A percentile compares a stretch with the other conserved stretches of the same genome.
phyloP scores from a whole-genome alignment of 108 stramenopile species.

The Epipyxis sp. region DNA sequence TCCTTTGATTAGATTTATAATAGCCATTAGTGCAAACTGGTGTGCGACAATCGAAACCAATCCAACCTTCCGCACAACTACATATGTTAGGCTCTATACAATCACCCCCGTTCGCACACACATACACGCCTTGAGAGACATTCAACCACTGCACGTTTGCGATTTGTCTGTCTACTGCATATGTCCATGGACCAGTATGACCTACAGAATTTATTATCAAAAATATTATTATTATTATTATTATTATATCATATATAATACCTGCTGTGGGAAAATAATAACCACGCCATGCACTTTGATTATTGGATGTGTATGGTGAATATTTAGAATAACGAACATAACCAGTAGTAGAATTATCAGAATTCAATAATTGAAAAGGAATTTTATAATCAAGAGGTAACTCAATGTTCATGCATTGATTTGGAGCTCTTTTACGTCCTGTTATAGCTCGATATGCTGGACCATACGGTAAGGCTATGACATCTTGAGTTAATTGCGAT shows the following conservation, averaged over 20 bases:
- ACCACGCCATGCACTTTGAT: constrained; percentile 32
- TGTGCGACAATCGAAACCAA: constrained; percentile 79
- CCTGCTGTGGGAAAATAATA: constrained; percentile 27
- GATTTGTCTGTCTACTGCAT: constrained; percentile 64
- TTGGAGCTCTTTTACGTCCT: constrained; percentile 45
- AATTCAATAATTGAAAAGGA: constrained; percentile 57
- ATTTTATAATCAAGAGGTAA: constrained; percentile 51
- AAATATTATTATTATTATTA: no score
- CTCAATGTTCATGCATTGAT: constrained; percentile 66
- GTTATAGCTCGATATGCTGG: constrained; percentile 43
- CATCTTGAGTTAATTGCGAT: constrained; percentile 28
- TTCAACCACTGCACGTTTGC: constrained; percentile 59
- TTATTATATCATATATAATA: no score
- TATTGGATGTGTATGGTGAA: constrained; percentile 59
- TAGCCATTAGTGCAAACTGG: constrained; percentile 76
- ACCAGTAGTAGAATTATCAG: constrained; percentile 48
- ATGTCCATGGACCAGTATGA: constrained; percentile 58
- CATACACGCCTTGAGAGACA: constrained; percentile 66
- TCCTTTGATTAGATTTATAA: constrained; percentile 58
- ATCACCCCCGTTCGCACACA: constrained; percentile 74
- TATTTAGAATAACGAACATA: constrained; percentile 56
- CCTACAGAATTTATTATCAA: no score
- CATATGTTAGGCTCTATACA: constrained; percentile 72
- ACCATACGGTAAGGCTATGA: constrained; percentile 31
- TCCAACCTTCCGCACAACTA: constrained; percentile 69